phyloP scores from a whole-genome alignment of 495 filamentous ascomycete genomes.

The Xylaria nigripes region DNA sequence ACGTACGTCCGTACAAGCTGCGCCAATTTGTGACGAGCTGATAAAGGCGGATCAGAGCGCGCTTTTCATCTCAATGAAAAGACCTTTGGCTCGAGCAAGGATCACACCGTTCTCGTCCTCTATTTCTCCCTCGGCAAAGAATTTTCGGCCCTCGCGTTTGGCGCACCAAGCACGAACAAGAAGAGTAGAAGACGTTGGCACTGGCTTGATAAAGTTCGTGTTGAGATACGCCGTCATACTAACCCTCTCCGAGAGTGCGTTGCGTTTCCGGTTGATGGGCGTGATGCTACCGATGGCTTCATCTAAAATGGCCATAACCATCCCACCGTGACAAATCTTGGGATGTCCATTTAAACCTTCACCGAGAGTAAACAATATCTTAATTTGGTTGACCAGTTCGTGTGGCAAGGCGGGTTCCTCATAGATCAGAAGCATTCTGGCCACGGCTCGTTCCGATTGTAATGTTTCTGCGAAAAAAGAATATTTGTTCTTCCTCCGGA shows the following conservation, averaged over 20 bases:
- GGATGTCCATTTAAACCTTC: constrained; percentile 49
- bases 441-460: constrained; percentile 43
- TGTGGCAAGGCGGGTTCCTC: constrained; percentile 20
- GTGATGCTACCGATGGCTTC: constrained; percentile 47
- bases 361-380: constrained; percentile 44
- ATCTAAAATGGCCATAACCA: constrained; percentile 49
- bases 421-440: constrained; percentile 41
- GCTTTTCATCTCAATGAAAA: constrained; percentile 36
- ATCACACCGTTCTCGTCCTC: constrained; percentile 31
- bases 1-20: too few species aligned
- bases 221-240: constrained; percentile 53
- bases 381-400: constrained; percentile 34
- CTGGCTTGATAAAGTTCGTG: constrained; percentile 45
- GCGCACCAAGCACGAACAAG: constrained; percentile 38
- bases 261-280: constrained; percentile 34
- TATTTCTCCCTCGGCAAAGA: constrained; percentile 35
- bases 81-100: constrained; percentile 37
- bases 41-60: constrained; percentile 1
- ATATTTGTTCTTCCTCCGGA: constrained; percentile 46
- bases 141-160: constrained; percentile 41
- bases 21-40: too few species aligned
- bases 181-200: constrained; percentile 45
- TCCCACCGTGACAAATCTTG: constrained; percentile 52
- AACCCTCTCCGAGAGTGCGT: constrained; percentile 12
- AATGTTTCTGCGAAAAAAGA: constrained; percentile 49